Conservation (phyloP, 2,329 filamentous ascomycete genomes). For the Bipolaris bicolor region DNA sequence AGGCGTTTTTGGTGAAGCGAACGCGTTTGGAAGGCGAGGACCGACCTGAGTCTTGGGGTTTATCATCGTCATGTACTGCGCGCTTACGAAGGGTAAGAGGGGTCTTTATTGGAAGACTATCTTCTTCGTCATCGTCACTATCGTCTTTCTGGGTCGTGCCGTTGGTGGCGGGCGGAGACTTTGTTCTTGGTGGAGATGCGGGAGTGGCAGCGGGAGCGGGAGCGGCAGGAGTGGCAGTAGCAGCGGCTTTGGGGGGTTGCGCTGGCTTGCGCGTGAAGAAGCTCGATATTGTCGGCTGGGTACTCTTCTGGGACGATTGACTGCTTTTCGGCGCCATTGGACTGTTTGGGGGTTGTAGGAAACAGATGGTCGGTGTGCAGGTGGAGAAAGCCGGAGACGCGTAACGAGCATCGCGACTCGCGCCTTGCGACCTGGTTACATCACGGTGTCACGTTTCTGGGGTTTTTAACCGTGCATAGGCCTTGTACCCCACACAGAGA, state of each 20-base stretch:
- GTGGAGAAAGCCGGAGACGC: conserved; percentile 23
- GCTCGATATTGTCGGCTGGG: conserved; percentile 82
- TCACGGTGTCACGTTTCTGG: conserved; percentile 35
- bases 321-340: conserved; percentile 49
- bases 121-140: conserved; percentile 19
- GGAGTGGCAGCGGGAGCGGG: conserved; percentile 3
- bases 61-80: conserved; percentile 48
- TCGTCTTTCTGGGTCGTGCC: conserved; percentile 3
- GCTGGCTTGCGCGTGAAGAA: conserved; percentile 69
- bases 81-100: conserved; percentile 33
- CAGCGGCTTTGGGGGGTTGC: conserved; percentile 39
- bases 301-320: conserved; percentile 59
- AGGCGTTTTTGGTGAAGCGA: conserved; percentile 27
- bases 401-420: conserved; percentile 14
- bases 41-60: conserved; percentile 35
- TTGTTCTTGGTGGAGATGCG: conserved; percentile 14
- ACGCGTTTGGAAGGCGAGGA: conserved; percentile 50
- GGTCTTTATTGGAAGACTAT: conserved; percentile 18
- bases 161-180: conserved; percentile 30
- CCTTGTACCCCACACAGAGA: not conserved
- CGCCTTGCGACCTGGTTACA: conserved; percentile 13
- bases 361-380: conserved; percentile 13
- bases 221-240: not conserved
- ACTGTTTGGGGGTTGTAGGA: conserved; percentile 8
- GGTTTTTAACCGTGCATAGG: not conserved